Base-by-base conservation (phyloP, 2,329 filamentous ascomycete genomes). In the Colletotrichum lupini region DNA sequence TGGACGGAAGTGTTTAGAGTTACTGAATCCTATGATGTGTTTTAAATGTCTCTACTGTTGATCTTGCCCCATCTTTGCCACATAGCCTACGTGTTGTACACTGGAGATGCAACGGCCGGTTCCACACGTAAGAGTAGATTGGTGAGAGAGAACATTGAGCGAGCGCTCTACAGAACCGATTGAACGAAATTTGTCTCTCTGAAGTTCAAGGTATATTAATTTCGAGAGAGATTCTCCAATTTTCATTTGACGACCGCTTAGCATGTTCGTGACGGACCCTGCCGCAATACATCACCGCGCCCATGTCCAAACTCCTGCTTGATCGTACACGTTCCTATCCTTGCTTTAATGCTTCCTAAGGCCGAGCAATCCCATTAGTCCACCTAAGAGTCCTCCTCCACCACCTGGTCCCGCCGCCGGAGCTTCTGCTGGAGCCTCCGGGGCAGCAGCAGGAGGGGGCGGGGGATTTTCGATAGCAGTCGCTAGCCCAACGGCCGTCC, bases 231-330 rank as follows among this genome's bases (percentile, higher is more conserved):
- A 32, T 14, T 57, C 35, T 30, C 42, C 26, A 42, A 19, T 61
- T 46, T 72, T 5, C 2, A 24, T 11, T 2, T 22, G 12, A 62
- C 35, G 16, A 12, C 42, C 30, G 28, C 52, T 57, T 14, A 53
- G 58, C 30, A 52, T 22, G 8, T 24, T 58, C 30, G 5, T 56
- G 19, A 65, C 70, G 70, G 70, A 70, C 70, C 70, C 70, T 65
- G 70, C 70, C 70, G 67, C 46, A 35, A 24, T 73, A 49, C 57
- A 56, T 32, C 60, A 19, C 19, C 64, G 46, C 52, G 65, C 53
- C 66, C 26, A 55, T 57, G 35, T 19, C 52, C 35, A 24, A 65
- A 65, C 57, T 56, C 46, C 49, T 19, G 55, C 32, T 57, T 52
- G 3, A 61, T 65, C 55, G 22, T 61, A 35, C 46, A 57, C 30